Conservation (phyloP, 805 yeast genomes). For the Dipodascus geniculatus region DNA sequence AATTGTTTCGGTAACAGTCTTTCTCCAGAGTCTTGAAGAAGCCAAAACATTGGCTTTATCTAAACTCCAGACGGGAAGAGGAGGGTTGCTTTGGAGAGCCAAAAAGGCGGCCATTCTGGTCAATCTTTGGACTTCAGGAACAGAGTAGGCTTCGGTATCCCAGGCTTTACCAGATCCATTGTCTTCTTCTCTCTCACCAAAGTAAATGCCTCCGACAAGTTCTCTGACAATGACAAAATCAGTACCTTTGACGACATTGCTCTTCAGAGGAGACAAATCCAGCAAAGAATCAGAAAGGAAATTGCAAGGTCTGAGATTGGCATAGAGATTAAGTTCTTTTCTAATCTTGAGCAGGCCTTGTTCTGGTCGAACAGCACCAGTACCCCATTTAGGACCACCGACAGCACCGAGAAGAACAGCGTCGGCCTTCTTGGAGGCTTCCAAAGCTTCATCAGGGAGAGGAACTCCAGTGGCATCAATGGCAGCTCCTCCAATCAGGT, state of each 20-base stretch:
- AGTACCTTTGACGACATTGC: slow-evolving; percentile 80
- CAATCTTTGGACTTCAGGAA: slow-evolving; percentile 86
- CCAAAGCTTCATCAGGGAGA: slow-evolving; percentile 72
- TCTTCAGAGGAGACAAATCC: slow-evolving; percentile 77
- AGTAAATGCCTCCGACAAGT: slow-evolving; percentile 95
- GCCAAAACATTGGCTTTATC: slow-evolving; percentile 98
- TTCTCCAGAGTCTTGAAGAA: slow-evolving; percentile 92
- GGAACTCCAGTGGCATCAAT: slow-evolving; percentile 95
- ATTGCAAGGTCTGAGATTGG: slow-evolving; percentile 93
- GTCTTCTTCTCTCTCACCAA: slow-evolving; percentile 92
- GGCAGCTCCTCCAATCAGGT: slow-evolving; percentile 96
- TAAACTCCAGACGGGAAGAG: slow-evolving; percentile 88
- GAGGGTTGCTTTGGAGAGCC: slow-evolving; percentile 89
- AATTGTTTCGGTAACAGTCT: slow-evolving; percentile 77
- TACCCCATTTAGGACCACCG: slow-evolving; percentile 99
- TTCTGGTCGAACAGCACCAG: slow-evolving; percentile 93
- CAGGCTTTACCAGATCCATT: slow-evolving; percentile 77
- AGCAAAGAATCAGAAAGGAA: slow-evolving; percentile 78
- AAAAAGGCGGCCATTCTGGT: slow-evolving; percentile 97
- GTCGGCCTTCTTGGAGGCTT: slow-evolving; percentile 74
- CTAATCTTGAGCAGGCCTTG: slow-evolving; percentile 91
- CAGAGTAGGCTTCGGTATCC: slow-evolving; percentile 89
- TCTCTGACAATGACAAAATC: slow-evolving; percentile 91
- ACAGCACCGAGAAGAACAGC: slow-evolving; percentile 98
- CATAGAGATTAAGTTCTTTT: slow-evolving; percentile 87